phyloP scores from a whole-genome alignment of 192 early-diverging fungal species.

The Obelidium mucronatum region DNA sequence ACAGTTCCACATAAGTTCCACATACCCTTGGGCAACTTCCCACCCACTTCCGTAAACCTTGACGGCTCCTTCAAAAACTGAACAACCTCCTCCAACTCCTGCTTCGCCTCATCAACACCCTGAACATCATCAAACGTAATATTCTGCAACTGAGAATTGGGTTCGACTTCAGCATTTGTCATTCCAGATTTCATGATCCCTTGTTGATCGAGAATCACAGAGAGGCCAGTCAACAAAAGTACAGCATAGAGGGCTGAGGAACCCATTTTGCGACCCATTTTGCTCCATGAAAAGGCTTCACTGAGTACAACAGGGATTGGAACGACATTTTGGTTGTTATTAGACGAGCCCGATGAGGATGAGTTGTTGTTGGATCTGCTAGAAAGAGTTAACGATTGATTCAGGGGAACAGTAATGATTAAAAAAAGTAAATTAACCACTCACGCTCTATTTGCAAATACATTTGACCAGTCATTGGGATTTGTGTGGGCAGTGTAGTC shows the following conservation, averaged over 20 bases:
- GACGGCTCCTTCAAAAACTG: constrained; percentile 93
- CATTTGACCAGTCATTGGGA: constrained; percentile 1
- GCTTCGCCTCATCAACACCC: constrained; percentile 98
- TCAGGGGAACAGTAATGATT: no score
- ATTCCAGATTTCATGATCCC: constrained; percentile 63
- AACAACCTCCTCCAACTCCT: constrained; percentile 95
- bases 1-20: not conserved
- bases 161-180: constrained; percentile 53
- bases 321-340: constrained; percentile 27
- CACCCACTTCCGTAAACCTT: constrained; percentile 91
- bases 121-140: constrained; percentile 95
- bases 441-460: no score
- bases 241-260: constrained; percentile 51
- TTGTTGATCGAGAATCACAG: constrained; percentile 63
- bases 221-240: constrained; percentile 59
- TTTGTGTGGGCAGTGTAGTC: constrained; percentile 9
- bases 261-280: constrained; percentile 54
- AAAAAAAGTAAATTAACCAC: no score
- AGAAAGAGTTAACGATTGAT: no score
- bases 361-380: not conserved
- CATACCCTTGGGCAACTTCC: constrained; percentile 94
- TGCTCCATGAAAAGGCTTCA: constrained; percentile 67
- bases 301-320: constrained; percentile 59
- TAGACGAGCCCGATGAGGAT: not conserved
- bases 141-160: constrained; percentile 54